A percentile compares a stretch with the other conserved stretches of the same genome.
phyloP scores from a whole-genome alignment of 129 eudicot species.

The Flaveria brownii region DNA sequence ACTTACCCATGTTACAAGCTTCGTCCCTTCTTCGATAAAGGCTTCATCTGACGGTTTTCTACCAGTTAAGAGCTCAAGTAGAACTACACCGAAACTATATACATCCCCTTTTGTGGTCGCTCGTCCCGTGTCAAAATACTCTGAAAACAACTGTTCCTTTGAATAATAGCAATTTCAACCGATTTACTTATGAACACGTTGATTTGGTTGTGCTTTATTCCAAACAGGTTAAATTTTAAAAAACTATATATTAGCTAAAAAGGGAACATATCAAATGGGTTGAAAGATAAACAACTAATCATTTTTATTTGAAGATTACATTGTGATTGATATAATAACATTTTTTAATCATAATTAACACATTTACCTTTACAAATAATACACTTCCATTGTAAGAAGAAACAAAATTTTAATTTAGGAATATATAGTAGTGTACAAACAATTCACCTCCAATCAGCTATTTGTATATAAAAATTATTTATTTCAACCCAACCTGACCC shows the following conservation, averaged over 20 bases:
- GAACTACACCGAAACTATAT: conserved; percentile 87
- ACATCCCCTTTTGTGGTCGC: conserved; percentile 94
- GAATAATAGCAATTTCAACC: neutral
- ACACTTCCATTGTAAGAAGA: too few relatives aligned
- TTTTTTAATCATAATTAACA: too few relatives aligned
- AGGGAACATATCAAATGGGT: too few relatives aligned
- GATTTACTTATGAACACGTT: neutral
- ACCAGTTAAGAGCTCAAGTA: conserved; percentile 89
- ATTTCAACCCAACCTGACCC: neutral
- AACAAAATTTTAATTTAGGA: too few relatives aligned
- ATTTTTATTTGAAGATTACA: too few relatives aligned
- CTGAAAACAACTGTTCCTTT: conserved; percentile 38
- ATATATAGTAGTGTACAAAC: too few relatives aligned
- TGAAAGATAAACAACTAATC: too few relatives aligned
- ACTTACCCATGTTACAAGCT: conserved; percentile 86
- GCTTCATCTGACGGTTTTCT: conserved; percentile 80
- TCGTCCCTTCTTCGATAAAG: conserved; percentile 90
- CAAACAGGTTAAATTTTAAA: neutral
- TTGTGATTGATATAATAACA: too few relatives aligned
- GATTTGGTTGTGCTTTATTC: neutral
- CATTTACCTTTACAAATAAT: too few relatives aligned
- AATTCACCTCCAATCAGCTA: too few relatives aligned
- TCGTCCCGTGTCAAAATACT: conserved; percentile 92
- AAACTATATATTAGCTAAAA: neutral
- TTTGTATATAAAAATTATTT: neutral